Evolutionary conservation across 495 filamentous ascomycete species (phyloP).

Genomic region (Pyrenula aspistea): DNA sequence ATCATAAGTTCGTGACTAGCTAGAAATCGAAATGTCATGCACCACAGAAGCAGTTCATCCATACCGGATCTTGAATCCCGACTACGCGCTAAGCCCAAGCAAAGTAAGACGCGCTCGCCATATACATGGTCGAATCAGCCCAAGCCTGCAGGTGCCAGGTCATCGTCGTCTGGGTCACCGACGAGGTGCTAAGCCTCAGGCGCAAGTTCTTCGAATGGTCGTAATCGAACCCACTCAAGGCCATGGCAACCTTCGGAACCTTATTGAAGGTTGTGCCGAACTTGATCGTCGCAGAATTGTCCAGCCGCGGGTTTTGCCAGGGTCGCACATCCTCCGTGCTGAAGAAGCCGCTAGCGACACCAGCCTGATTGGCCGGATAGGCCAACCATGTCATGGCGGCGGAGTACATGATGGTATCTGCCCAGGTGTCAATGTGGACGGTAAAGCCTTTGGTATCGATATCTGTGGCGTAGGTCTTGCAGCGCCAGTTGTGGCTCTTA

Average conservation of each 20-base stretch:
- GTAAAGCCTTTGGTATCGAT: constrained; percentile 10
- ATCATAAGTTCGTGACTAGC: no score
- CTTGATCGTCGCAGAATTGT: constrained; percentile 12
- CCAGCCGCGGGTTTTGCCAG: no score
- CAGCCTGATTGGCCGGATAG: constrained; percentile 6
- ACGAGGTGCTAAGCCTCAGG: neutral
- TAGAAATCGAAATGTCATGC: no score
- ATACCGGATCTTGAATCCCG: no score
- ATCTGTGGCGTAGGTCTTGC: constrained; percentile 1
- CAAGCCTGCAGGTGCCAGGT: no score
- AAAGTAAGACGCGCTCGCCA: no score
- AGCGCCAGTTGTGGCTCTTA: constrained; percentile 2
- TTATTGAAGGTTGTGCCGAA: constrained; percentile 10
- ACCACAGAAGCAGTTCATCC: no score
- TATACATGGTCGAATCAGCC: no score
- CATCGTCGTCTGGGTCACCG: no score
- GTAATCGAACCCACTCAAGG: constrained; percentile 9
- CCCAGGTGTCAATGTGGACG: constrained; percentile 9
- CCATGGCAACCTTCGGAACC: constrained; percentile 2
- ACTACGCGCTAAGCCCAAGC: no score
- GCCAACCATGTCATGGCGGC: constrained; percentile 6
- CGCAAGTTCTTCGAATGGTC: neutral
- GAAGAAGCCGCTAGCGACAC: constrained; percentile 6
- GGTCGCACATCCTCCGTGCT: constrained; percentile 5
- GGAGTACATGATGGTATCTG: constrained; percentile 2